phyloP scores from a whole-genome alignment of 371 early-diverging fungal genomes.

The Mortierella sp. region DNA sequence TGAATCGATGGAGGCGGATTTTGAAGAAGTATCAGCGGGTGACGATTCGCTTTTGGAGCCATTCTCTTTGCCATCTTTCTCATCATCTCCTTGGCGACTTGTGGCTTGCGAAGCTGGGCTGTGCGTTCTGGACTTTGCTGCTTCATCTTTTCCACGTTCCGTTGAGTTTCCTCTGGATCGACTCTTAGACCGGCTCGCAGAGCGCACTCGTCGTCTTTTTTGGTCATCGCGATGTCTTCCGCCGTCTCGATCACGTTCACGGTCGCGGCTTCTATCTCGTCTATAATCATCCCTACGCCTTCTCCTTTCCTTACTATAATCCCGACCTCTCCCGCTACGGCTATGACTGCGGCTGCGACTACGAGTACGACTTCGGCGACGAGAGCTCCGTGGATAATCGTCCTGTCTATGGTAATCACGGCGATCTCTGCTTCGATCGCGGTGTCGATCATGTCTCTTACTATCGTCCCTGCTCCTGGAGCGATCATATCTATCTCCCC shows the following conservation, averaged over 20 bases:
- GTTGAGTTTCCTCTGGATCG: conserved; percentile 21
- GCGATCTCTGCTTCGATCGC: conserved; percentile 41
- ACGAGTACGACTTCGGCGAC: conserved; percentile 37
- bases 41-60: background rate
- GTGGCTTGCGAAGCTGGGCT: conserved; percentile 10
- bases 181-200: conserved; percentile 34
- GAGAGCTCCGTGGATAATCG: conserved; percentile 16
- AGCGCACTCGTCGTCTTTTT: conserved; percentile 24
- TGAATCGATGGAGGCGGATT: conserved; percentile 17
- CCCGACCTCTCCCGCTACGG: conserved; percentile 8
- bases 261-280: conserved; percentile 25
- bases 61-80: background rate
- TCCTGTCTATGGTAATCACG: conserved; percentile 27
- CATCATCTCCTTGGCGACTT: background rate
- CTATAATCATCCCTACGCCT: conserved; percentile 14
- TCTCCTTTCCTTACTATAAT: conserved; percentile 16
- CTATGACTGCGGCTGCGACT: conserved; percentile 36
- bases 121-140: conserved; percentile 22
- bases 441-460: conserved; percentile 29
- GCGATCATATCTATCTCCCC: conserved; percentile 24
- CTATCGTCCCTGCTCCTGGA: conserved; percentile 42
- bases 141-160: conserved; percentile 3
- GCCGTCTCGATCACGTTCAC: conserved; percentile 33
- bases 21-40: background rate
- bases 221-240: conserved; percentile 12